phyloP scores from a whole-genome alignment of 225 moss, liverwort and hornwort genomes.

The Marchantia polymorpha region DNA sequence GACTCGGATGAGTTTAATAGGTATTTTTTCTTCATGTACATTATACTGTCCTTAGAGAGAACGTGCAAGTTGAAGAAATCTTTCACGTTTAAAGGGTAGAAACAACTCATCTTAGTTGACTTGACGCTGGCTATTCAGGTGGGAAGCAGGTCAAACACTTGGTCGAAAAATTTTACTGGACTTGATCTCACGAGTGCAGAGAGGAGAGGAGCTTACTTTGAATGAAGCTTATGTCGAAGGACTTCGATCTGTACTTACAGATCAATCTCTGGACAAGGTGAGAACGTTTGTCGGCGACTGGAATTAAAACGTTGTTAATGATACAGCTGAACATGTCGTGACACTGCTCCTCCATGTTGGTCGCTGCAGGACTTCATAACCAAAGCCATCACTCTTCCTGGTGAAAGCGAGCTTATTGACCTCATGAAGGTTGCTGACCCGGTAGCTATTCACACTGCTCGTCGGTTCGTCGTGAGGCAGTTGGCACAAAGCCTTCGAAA shows the following conservation, averaged over 20 bases:
- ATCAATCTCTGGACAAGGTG: constrained; percentile 77
- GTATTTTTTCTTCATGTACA: constrained; percentile 18
- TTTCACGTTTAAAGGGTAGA: constrained; percentile 9
- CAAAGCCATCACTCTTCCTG: constrained; percentile 77
- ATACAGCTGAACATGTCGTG: not conserved
- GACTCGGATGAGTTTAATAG: constrained; percentile 91
- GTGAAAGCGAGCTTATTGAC: constrained; percentile 92
- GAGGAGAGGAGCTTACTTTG: constrained; percentile 55
- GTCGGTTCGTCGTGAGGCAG: constrained; percentile 61
- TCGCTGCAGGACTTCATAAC: constrained; percentile 68
- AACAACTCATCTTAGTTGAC: too few species aligned
- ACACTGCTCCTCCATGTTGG: not conserved
- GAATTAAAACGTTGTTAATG: not conserved
- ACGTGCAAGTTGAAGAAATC: too few species aligned
- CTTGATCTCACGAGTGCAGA: constrained; percentile 63
- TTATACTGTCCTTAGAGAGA: too few species aligned
- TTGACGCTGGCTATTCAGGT: constrained; percentile 37
- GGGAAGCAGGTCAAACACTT: constrained; percentile 93
- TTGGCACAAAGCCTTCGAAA: constrained; percentile 59
- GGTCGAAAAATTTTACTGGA: constrained; percentile 80
- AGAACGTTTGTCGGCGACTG: not conserved
- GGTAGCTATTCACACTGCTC: constrained; percentile 86
- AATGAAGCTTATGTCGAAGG: constrained; percentile 66
- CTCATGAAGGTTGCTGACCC: constrained; percentile 86
- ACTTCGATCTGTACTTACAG: constrained; percentile 66